phyloP scores from a whole-genome alignment of 352 stramenopile genomes.

The Pythium dissotocum region DNA sequence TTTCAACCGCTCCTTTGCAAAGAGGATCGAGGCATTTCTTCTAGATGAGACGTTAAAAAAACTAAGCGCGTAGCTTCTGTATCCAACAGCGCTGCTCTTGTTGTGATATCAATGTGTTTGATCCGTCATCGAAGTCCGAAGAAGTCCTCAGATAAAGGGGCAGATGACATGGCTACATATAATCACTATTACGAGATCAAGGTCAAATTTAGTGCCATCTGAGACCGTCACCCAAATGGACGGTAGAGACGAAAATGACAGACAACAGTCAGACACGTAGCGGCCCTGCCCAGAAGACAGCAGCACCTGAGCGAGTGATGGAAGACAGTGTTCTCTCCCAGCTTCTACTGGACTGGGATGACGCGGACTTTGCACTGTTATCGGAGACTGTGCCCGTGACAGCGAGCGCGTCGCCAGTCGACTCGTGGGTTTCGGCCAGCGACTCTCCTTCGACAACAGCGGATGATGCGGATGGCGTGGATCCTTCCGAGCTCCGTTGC shows the following conservation, averaged over 20 bases:
- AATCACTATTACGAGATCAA: no score
- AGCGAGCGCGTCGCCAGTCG: not conserved
- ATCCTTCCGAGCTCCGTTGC: not conserved
- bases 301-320: not conserved
- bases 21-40: not conserved
- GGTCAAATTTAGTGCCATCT: no score
- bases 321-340: not conserved
- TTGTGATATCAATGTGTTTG: no score
- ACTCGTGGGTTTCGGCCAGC: not conserved
- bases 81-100: no score
- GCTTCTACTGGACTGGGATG: not conserved
- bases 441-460: not conserved
- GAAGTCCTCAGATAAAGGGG: no score
- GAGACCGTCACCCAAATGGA: no score
- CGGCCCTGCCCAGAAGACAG: not conserved
- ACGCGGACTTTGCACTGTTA: not conserved
- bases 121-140: no score
- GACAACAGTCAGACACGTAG: no score
- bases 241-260: no score
- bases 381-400: not conserved
- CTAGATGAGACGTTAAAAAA: not conserved
- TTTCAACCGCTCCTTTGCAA: not conserved
- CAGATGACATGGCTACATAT: no score
- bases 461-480: no score
- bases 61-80: not conserved